These are phyloP conservation scores for Cyclospora cayetanensis DNA, from an alignment of 169 alveolate species.

Conservation along the genomic window DNA sequence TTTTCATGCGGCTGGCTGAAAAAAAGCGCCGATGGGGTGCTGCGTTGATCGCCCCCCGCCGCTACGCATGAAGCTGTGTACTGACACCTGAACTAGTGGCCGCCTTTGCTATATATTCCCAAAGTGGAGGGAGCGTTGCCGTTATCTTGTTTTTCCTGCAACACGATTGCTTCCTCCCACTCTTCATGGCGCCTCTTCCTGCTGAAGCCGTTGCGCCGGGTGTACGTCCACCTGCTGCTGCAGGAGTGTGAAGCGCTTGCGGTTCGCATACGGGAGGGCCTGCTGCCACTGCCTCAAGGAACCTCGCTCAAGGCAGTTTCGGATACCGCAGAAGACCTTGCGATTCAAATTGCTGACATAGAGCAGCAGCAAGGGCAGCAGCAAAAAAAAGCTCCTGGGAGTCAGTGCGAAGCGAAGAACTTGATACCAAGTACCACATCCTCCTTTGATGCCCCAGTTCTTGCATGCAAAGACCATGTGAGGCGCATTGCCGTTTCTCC, in stretches of 20 bases:
- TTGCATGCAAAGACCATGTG: neutral
- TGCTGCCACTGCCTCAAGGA: neutral
- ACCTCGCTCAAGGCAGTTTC: neutral
- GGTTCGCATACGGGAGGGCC: neutral
- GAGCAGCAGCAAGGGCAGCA: constrained; percentile 28
- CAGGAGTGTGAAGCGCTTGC: constrained; percentile 7
- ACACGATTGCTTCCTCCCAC: neutral
- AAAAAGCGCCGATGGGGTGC: too few species aligned
- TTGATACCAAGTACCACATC: neutral
- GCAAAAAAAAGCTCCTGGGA: neutral
- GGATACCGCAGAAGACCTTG: constrained; percentile 11
- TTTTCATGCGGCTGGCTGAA: neutral
- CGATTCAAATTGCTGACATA: neutral
- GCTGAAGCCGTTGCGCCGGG: constrained; percentile 6
- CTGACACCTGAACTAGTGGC: too few species aligned
- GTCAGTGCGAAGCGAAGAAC: neutral
- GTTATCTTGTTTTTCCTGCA: neutral
- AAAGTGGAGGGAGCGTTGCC: too few species aligned
- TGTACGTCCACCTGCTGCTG: neutral
- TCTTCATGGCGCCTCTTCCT: neutral
- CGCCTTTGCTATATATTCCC: too few species aligned
- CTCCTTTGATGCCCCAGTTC: neutral
- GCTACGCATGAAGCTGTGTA: too few species aligned
- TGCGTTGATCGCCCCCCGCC: too few species aligned
- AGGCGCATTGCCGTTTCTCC: neutral